These are phyloP conservation scores for Trichoderma oligosporum DNA, from an alignment of 2,329 filamentous ascomycete species.

Conservation along the genomic window DNA sequence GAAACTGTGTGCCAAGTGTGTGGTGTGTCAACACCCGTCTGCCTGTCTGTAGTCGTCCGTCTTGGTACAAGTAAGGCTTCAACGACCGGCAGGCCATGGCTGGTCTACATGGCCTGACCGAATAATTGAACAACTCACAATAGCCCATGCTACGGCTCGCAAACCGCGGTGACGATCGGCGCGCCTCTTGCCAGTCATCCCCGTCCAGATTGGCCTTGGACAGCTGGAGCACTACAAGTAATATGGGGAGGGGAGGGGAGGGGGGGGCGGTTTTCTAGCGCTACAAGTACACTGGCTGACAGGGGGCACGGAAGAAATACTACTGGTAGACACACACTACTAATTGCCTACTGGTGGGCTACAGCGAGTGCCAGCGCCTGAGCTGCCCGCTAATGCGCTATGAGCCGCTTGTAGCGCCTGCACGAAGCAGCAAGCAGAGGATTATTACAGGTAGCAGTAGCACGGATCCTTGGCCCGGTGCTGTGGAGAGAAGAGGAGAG, in stretches of 20 bases:
- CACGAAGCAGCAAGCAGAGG: background rate
- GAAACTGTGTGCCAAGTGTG: too few species aligned
- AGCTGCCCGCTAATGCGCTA: constrained; percentile 12
- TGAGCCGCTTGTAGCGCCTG: constrained; percentile 16
- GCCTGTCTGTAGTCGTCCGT: constrained; percentile 1
- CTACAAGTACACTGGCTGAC: constrained; percentile 3
- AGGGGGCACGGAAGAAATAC: too few species aligned
- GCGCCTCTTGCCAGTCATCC: constrained; percentile 3
- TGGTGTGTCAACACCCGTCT: too few species aligned
- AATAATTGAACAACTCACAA: constrained; percentile 10
- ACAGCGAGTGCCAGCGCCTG: constrained; percentile 11
- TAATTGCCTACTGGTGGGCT: constrained; percentile 3
- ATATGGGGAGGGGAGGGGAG: too few species aligned
- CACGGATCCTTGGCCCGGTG: constrained; percentile 1
- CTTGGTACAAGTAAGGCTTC: background rate
- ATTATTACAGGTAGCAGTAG: too few species aligned
- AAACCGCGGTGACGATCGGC: constrained; percentile 16
- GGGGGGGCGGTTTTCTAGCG: constrained; percentile 21
- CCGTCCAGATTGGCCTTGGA: constrained; percentile 8
- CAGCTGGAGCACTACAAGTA: constrained; percentile 24
- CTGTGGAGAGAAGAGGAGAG: background rate
- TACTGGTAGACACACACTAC: background rate
- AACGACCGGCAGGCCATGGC: background rate
- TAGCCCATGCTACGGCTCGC: constrained; percentile 5
- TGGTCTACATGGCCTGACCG: constrained; percentile 3